These are phyloP conservation scores for Candida corydali DNA, from an alignment of 805 yeast genomes.

Conservation along the genomic window DNA sequence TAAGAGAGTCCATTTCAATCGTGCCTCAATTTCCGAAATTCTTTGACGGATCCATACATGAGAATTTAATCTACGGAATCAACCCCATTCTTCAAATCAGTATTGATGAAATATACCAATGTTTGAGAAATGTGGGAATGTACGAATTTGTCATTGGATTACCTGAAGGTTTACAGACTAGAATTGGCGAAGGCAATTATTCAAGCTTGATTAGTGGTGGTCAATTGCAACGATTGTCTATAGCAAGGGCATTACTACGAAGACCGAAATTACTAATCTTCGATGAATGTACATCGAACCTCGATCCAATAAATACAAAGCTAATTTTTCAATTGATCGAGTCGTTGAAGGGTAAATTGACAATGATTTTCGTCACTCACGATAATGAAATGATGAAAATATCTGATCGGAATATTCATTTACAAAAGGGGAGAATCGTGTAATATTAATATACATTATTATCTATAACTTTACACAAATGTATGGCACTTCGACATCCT, in stretches of 20 bases:
- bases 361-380: slow-evolving; percentile 70
- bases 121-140: slow-evolving; percentile 46
- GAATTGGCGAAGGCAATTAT: slow-evolving; percentile 40
- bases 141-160: slow-evolving; percentile 50
- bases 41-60: slow-evolving; percentile 68
- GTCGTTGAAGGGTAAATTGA: slow-evolving; percentile 26
- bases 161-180: slow-evolving; percentile 57
- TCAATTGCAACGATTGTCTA: slow-evolving; percentile 79
- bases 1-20: slow-evolving; percentile 55
- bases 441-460: background rate
- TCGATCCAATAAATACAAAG: slow-evolving; percentile 62
- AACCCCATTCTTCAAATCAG: slow-evolving; percentile 14
- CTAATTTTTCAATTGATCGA: slow-evolving; percentile 48
- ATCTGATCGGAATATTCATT: slow-evolving; percentile 47
- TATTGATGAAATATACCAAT: slow-evolving; percentile 29
- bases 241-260: slow-evolving; percentile 76
- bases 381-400: slow-evolving; percentile 58
- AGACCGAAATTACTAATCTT: slow-evolving; percentile 62
- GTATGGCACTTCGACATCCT: slow-evolving; percentile 94
- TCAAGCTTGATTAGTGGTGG: slow-evolving; percentile 73
- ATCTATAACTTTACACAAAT: slow-evolving; percentile 50
- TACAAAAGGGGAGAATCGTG: slow-evolving; percentile 44
- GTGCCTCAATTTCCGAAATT: slow-evolving; percentile 75
- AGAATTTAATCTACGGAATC: slow-evolving; percentile 66
- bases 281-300: slow-evolving; percentile 88